Base-by-base conservation (phyloP, 2,329 filamentous ascomycete genomes). In the Aureobasidium lini region DNA sequence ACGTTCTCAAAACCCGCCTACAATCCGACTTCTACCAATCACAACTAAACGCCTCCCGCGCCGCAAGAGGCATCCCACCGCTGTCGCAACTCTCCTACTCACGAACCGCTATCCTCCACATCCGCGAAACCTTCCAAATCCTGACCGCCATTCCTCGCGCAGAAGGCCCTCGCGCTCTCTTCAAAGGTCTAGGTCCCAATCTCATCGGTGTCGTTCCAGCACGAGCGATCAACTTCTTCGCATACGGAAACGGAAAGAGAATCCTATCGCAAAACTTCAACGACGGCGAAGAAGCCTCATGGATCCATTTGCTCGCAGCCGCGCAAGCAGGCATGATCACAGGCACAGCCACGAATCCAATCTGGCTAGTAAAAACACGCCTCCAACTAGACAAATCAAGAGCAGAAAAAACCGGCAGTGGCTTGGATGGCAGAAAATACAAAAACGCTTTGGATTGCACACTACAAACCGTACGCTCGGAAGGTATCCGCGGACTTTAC, bases 11-110 rank as follows among this genome's bases (percentile, higher is more conserved):
- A 73, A 97, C 93, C 10, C 85, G 93, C 37, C 80, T 97, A 3
- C 93, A 97, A 72, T 95, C 90, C 68, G 92, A 95, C 70, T 95
- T 95, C 72, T 96, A 96, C 79, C 90, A 96, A 72, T 81, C 85
- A 8, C 89, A 96, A 73, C 81, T 96, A 47, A 81, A 81, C 32
- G 83, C 86, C 15, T 81, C 84, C 8, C 83, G 88, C 52, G 77
- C 82, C n/a, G 81, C 84, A 42, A 78, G 81, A 57, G 77, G 78
- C 11, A 69, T 80, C 1, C 80, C 69, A 69, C 82, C 74, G 64
- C 83, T 74, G 66, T 78, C 72, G 63, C 72, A 83, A 62, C 79
- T 90, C 65, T 84, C 85, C 48, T 82, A 89, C 4, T 71, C 84
- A 13, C 84, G 86, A 53, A 84, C 84, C 49, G 85, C 84, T 1